Base-by-base conservation (phyloP, 768 basidiomycete genomes). In the Boletus subcaerulescens region DNA sequence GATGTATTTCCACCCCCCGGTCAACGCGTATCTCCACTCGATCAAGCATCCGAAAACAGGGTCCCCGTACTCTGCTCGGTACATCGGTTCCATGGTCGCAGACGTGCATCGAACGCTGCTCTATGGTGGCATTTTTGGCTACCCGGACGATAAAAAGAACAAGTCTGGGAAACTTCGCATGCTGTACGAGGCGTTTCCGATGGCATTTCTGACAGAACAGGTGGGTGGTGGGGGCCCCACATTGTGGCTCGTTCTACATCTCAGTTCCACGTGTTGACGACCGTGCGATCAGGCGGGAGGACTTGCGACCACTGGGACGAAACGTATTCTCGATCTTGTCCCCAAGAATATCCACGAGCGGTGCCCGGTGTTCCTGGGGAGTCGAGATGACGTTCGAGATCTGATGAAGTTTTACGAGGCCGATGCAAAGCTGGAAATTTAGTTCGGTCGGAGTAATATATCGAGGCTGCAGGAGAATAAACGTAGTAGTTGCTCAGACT, bases 11-110 rank as follows among this genome's bases (percentile, higher is more conserved):
- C 77, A 94, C 72, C 73, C 82, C 45, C 93, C 90, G 17, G 89
- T 91, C 45, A 74, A 74, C 47, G 82, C 84, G 41, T 96, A 96
- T 73, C 82, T 96, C 56, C 85, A 91, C 58, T 90, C 89, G 59
- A 91, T 96, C 81, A 96, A 99, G 74, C 93, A 81, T 71, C 95
- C 96, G 2, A 69, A 82, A 43, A 71, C 81, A 46, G 85, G 84
- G 33, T 76, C 83, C 24, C 95, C 96, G 11, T 96, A 97, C 68
- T 92, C 89, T 58, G 86, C 91, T 59, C 84, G 93, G 57, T 87
- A 99, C 74, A 97, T 98, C 69, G 97, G 97, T 26, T 95, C 93
- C 57, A 99, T 99, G 97, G 97, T 98, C 35, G 95, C 96, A 48
- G 96, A 99, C 73, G 96, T 98, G 24, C 94, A 97, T 74, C 81